phyloP scores from a whole-genome alignment of 176 grass and related monocot genomes.

The Elymus sibiricus region DNA sequence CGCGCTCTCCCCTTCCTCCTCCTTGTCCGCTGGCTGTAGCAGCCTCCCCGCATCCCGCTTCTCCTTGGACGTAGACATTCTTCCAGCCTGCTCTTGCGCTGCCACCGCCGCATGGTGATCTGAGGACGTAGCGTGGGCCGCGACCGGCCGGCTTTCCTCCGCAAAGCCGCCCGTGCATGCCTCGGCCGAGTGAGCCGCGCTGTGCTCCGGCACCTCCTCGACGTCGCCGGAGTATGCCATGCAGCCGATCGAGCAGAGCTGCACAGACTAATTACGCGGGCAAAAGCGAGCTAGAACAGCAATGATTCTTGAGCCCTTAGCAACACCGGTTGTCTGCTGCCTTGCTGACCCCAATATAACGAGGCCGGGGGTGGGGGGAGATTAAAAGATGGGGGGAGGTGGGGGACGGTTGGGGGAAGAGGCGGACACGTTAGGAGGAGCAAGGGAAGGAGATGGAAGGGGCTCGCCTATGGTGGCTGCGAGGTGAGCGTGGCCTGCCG shows the following conservation, averaged over 20 bases:
- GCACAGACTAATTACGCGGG: neutral
- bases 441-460: neutral
- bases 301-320: constrained; percentile 4
- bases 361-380: neutral
- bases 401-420: constrained; percentile 38
- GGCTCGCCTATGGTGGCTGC: constrained; percentile 37
- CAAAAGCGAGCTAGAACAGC: neutral
- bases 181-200: neutral
- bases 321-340: neutral
- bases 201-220: constrained; percentile 10
- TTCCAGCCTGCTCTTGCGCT: neutral
- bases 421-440: constrained; percentile 42
- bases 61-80: neutral
- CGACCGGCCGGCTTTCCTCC: neutral
- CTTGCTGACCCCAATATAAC: constrained; percentile 14
- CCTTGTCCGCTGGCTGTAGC: neutral
- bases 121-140: neutral
- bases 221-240: constrained; percentile 30
- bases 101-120: neutral
- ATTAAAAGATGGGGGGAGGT: constrained; percentile 41
- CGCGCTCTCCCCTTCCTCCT: constrained; percentile 27
- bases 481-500: constrained; percentile 48
- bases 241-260: constrained; percentile 1
- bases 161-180: neutral
- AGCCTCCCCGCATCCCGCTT: neutral